A percentile compares a stretch with the other conserved stretches of the same genome.
phyloP scores from a whole-genome alignment of 2,329 filamentous ascomycete genomes.

The Chrysosporium keratinophilum region DNA sequence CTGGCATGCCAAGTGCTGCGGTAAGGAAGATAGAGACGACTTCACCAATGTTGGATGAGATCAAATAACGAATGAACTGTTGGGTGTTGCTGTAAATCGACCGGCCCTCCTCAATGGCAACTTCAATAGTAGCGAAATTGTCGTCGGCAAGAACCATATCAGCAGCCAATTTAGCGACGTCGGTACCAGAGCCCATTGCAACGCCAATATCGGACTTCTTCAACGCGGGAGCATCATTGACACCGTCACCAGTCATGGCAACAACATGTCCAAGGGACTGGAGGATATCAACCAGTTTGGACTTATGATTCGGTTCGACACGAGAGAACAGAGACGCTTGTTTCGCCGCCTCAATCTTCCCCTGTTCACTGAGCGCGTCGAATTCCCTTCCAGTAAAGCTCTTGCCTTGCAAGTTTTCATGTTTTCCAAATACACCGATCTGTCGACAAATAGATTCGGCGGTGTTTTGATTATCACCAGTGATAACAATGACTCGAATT shows the following conservation, averaged over 20 bases:
- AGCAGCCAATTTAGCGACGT: constrained; percentile 89
- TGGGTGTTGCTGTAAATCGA: constrained; percentile 99
- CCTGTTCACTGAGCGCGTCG: constrained; percentile 65
- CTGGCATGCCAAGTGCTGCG: constrained; percentile 90
- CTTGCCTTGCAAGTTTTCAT: constrained; percentile 79
- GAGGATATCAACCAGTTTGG: constrained; percentile 90
- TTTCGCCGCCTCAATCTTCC: constrained; percentile 76
- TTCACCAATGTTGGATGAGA: constrained; percentile 98
- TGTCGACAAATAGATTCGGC: constrained; percentile 96
- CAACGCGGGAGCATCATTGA: constrained; percentile 92
- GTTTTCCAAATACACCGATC: constrained; percentile 78
- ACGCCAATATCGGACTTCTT: constrained; percentile 99
- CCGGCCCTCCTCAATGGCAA: constrained; percentile 90
- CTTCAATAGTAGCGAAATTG: constrained; percentile 96
- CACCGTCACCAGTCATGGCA: constrained; percentile 97
- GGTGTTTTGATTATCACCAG: constrained; percentile 94
- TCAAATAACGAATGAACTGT: constrained; percentile 97
- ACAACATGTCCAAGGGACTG: constrained; percentile 90
- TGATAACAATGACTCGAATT: constrained; percentile 95
- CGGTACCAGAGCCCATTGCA: constrained; percentile 95
- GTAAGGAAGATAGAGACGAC: constrained; percentile 98
- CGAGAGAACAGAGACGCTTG: constrained; percentile 87
- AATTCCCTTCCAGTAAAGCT: constrained; percentile 94
- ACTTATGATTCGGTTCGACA: constrained; percentile 92
- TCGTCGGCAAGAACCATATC: constrained; percentile 98